Percentiles rank a stretch among this genome's conserved stretches.
Evolutionary conservation across 2,329 filamentous ascomycete species (phyloP).

Genomic region (Hymenoscyphus albidus): DNA sequence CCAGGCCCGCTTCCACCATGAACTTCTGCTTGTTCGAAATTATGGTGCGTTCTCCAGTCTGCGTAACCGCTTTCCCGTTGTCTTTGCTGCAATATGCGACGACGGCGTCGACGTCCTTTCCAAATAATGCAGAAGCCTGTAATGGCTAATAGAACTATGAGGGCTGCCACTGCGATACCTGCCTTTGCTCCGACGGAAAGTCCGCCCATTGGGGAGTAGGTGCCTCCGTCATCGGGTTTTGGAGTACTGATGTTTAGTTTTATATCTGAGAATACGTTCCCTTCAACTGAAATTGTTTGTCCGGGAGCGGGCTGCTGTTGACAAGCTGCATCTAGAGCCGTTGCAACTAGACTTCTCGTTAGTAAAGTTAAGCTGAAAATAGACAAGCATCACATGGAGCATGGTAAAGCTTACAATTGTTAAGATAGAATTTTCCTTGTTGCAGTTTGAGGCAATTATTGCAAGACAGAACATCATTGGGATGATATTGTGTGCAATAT

Average conservation of each 20-base stretch:
- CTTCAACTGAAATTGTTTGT: constrained; percentile 46
- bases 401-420: constrained; percentile 47
- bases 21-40: constrained; percentile 7
- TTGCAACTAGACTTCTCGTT: constrained; percentile 41
- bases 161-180: constrained; percentile 52
- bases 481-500: constrained; percentile 51
- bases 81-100: constrained; percentile 46
- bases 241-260: constrained; percentile 50
- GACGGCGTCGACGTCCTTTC: constrained; percentile 53
- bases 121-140: constrained; percentile 52
- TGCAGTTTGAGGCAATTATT: constrained; percentile 43
- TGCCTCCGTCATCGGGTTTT: constrained; percentile 34
- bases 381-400: not conserved
- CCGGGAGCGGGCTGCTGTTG: constrained; percentile 48
- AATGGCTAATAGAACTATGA: constrained; percentile 46
- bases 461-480: constrained; percentile 43
- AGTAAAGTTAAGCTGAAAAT: not conserved
- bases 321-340: constrained; percentile 53
- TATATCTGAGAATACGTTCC: constrained; percentile 48
- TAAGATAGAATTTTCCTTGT: constrained; percentile 41
- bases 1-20: constrained; percentile 28
- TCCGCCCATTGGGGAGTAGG: constrained; percentile 34
- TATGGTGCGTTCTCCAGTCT: constrained; percentile 23
- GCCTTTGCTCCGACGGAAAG: constrained; percentile 53
- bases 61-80: constrained; percentile 26